Base-by-base conservation (phyloP, 305 asterid genomes). In the Petunia hybrid region DNA sequence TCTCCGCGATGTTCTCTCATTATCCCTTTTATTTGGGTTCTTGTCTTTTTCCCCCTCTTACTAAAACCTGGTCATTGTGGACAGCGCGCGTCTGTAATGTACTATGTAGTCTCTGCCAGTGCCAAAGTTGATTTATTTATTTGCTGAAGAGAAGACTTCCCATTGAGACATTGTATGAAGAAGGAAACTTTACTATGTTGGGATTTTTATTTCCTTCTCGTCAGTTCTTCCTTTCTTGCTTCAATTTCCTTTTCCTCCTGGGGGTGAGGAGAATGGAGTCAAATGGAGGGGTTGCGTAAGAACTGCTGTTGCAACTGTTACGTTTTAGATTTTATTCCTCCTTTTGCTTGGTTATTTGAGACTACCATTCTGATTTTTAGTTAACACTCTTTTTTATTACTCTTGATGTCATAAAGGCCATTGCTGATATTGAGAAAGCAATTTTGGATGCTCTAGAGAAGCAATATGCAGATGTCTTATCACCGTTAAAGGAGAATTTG, bases 381-480 rank as follows among this genome's bases (percentile, higher is more conserved):
- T 62, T 74, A 56, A 61, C 8, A 51, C 13, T 3, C 6, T 31
- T 46, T 36, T 60, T 35, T 31, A 59, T 10, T n/a, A 42, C 42
- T 56, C 64, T 7, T 82, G n/a, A 59, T 65, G 40, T 64, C 22
- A 65, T 81, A 70, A 67, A 89, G 92, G 92, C 91, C 83, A 85
- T 89, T 80, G 92, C 91, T 13, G 92, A 89, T 87, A 60, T 86
- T 53, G 92, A 89, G 87, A 89, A 89, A 81, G 92, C 92, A 59
- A 84, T 84, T 55, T 80, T 89, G 64, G 90, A 89, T 35, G 86
- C 92, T 69, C 80, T 89, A 5, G 92, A 89, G 71, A 89, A 83
- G 87, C 92, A 89, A 51, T 89, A 89, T 87, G 88, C 92, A 46
- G 92, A 89, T 70, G 92, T 89, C 63, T 84, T 89, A 65, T 40